A percentile compares a stretch with the other conserved stretches of the same genome.
Evolutionary conservation across 2,329 filamentous ascomycete species (phyloP).

Genomic region (Epicoccum sorghinum): DNA sequence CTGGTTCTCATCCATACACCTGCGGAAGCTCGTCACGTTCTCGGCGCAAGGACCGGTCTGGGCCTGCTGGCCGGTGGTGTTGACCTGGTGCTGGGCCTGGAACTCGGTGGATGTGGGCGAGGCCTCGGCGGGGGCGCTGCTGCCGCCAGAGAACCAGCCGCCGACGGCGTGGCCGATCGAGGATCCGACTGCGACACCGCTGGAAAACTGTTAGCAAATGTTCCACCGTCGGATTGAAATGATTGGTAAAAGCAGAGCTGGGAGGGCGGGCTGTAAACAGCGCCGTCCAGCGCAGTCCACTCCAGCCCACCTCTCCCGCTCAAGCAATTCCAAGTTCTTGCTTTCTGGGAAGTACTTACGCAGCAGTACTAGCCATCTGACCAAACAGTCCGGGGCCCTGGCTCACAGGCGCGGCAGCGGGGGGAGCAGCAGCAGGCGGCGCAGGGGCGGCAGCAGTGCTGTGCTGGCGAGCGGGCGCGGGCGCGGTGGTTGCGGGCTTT

Average conservation of each 20-base stretch:
- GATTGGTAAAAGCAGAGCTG: too few species aligned
- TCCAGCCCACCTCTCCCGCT: too few species aligned
- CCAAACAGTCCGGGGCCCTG: constrained; percentile 86
- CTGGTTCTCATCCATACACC: constrained; percentile 94
- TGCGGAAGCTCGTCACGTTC: constrained; percentile 84
- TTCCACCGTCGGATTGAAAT: not conserved
- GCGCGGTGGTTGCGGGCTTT: constrained; percentile 60
- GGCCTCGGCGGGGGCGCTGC: constrained; percentile 60
- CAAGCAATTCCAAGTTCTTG: too few species aligned
- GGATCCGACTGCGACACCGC: constrained; percentile 94
- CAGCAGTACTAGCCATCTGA: constrained; percentile 96
- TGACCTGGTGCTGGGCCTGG: constrained; percentile 26
- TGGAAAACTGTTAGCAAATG: constrained; percentile 48
- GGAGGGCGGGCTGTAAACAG: too few species aligned
- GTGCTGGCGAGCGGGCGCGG: constrained; percentile 63
- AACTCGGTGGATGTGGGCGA: constrained; percentile 44
- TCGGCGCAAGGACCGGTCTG: constrained; percentile 65
- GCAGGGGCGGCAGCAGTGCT: constrained; percentile 63
- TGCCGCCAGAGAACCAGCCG: constrained; percentile 81
- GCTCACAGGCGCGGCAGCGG: constrained; percentile 54
- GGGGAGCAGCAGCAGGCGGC: constrained; percentile 55
- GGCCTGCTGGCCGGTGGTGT: constrained; percentile 47
- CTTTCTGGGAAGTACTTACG: constrained; percentile 67
- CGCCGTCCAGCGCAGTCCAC: too few species aligned
- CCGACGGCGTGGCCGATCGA: constrained; percentile 95